phyloP scores from a whole-genome alignment of 768 basidiomycete genomes.

The Tephrocybe rancida region DNA sequence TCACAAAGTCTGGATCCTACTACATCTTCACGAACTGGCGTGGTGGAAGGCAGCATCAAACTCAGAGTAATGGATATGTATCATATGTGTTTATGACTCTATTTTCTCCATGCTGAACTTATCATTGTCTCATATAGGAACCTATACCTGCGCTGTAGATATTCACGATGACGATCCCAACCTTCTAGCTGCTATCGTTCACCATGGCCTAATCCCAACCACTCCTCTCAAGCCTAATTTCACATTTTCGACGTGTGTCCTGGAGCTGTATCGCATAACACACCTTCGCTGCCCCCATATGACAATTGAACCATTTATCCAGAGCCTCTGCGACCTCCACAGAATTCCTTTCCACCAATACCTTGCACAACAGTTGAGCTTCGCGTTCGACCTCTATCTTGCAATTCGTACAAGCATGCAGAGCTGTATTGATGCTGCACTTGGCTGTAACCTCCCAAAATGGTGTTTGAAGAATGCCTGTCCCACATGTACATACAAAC shows the following conservation, averaged over 20 bases:
- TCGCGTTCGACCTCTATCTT: conserved; percentile 27
- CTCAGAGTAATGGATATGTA: too few species aligned
- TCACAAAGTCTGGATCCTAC: too few species aligned
- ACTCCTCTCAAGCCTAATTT: not conserved
- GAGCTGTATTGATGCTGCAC: not conserved
- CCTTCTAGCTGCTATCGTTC: not conserved
- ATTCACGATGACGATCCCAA: not conserved
- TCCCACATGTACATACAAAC: conserved; percentile 2
- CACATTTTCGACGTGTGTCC: not conserved
- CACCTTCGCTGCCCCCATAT: not conserved
- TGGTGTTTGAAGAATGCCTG: conserved; percentile 6
- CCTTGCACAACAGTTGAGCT: conserved; percentile 23
- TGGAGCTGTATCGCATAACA: not conserved
- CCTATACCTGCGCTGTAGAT: too few species aligned
- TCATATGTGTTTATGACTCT: too few species aligned
- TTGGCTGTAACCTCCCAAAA: not conserved
- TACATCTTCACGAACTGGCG: too few species aligned
- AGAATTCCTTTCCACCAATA: conserved; percentile 11
- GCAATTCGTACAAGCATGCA: conserved; percentile 13
- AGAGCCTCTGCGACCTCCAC: not conserved
- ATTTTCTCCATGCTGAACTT: too few species aligned
- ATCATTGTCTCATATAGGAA: too few species aligned
- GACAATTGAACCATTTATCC: not conserved
- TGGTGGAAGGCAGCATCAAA: too few species aligned
- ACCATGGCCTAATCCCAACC: not conserved